Conservation (phyloP, 163 green algal species). For the Scenedesmus sp. region DNA sequence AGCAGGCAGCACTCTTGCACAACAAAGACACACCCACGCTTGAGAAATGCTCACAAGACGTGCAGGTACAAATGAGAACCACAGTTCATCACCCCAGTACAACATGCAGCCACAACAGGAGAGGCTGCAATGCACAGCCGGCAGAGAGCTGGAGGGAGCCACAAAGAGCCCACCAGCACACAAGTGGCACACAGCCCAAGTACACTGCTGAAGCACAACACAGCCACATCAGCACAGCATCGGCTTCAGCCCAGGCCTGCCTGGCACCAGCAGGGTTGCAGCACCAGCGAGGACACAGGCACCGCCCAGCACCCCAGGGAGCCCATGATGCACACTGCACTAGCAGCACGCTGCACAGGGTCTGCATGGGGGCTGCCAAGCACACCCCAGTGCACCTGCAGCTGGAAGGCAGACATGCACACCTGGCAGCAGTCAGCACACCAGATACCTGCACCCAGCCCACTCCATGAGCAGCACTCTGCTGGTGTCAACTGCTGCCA, state of each 20-base stretch:
- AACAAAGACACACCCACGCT: not conserved
- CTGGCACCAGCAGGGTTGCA: not conserved
- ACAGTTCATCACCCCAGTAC: not conserved
- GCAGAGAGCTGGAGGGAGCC: not conserved
- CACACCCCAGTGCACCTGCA: not conserved
- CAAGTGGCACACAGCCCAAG: not conserved
- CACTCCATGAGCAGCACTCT: no score
- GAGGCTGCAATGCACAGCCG: not conserved
- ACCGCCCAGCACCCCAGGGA: not conserved
- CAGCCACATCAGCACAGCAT: not conserved
- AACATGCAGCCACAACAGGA: not conserved
- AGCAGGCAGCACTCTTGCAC: not conserved
- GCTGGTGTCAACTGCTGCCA: not conserved
- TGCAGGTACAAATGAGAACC: not conserved
- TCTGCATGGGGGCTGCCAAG: not conserved
- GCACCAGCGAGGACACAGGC: not conserved
- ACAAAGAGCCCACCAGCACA: not conserved
- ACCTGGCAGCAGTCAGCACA: not conserved
- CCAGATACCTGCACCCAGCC: no score
- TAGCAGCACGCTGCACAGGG: not conserved
- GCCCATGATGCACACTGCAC: not conserved
- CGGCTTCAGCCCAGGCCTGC: not conserved
- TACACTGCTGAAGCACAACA: not conserved
- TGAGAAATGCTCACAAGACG: slow-evolving; percentile 21
- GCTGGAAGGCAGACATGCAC: not conserved